Base-by-base conservation (phyloP, 257 asterid genomes). In the Solanum dulcamara region DNA sequence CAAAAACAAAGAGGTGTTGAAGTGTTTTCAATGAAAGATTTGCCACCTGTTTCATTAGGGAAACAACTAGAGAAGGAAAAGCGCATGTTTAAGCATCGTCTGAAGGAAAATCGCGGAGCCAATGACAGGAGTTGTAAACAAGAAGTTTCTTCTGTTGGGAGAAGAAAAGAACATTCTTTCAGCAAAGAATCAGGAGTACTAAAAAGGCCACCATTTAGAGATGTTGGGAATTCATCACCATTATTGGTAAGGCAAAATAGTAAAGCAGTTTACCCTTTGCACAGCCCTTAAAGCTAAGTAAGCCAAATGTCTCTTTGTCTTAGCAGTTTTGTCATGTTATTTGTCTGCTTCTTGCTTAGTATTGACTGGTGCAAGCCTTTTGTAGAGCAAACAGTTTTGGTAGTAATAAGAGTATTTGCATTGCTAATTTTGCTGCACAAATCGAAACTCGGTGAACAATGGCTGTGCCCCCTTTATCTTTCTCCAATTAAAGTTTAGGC, bases 51-150 rank as follows among this genome's bases (percentile, higher is more conserved):
- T 80, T 92, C 97, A 20, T 68, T 93, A 6, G 95, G 93, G 42
- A 96, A 90, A 80, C 98, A 92, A 67, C 91, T 96, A 1, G 96
- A 95, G 10, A 93, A 90, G 89, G 99, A 93, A 92, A 94, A 93
- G 85, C 86, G 90, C 55, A 87, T 89, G 86, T 87, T 89, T 37
- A 64, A 84, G 48, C 88, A 85, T 14, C 92, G 84, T 30, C 40
- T 85, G 4, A 90, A 86, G 88, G 93, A 91, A 64, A 89, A 88
- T 40, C 79, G 60, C 10, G 83, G 79, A 5, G 57, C 80, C 46
- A 40, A 64, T 10, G 88, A 86, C 37, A 80, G 81, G 79, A 60
- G 81, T 33, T 55, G 84, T 77, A 84, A 48, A n/a, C 84, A 53
- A 44, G 93, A 87, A 57, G 50, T 81, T 80, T 71, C 42, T n/a